Base-by-base conservation (phyloP, 148 eudicot genomes). In the Rhododendron kiyosumense region DNA sequence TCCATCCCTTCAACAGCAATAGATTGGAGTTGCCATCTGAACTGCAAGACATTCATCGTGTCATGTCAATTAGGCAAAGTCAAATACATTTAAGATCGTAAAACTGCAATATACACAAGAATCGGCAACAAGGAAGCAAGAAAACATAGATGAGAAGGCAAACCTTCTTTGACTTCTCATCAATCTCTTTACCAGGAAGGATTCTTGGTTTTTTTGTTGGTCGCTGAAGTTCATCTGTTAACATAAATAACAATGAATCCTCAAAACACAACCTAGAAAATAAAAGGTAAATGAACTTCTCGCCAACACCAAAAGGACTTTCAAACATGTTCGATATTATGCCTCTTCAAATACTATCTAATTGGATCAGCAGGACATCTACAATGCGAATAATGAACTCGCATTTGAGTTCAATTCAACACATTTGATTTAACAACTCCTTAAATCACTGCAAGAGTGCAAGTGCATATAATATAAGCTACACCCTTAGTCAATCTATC, bases 91-190 rank as follows among this genome's bases (percentile, higher is more conserved):
- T 51, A 79, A 73, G 65, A 82, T 49, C 28, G 81, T 79, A n/a
- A 78, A 51, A 79, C 54, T 78, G 81, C 10, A 79, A 36, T 34
- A 46, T 82, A 73, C 4, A 82, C 7, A 14, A 79, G 45, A 79
- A 46, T 81, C 26, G 1, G 51, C 45, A 73, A n/a, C 32, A 22
- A 79, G 48, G 54, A 61, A 85, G 17, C 51, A 79, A 71, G 13
- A 28, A 78, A 65, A 65, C 24, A 17, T 48, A 85, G 18, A 59
- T 49, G 86, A 78, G 52, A 65, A 67, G 13, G 82, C 61, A 85
- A 81, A 95, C 99, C 97, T 95, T 85, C 74, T 94, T 94, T 38
- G 99, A 96, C 83, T 94, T 94, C 85, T 95, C 99, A 87, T 93
- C 91, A 22, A 90, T 81, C 85, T 89, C 97, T 80, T 92, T 90